Evolutionary conservation across 192 early-diverging fungal genomes (phyloP).

Genomic region (Coemansia biformis): DNA sequence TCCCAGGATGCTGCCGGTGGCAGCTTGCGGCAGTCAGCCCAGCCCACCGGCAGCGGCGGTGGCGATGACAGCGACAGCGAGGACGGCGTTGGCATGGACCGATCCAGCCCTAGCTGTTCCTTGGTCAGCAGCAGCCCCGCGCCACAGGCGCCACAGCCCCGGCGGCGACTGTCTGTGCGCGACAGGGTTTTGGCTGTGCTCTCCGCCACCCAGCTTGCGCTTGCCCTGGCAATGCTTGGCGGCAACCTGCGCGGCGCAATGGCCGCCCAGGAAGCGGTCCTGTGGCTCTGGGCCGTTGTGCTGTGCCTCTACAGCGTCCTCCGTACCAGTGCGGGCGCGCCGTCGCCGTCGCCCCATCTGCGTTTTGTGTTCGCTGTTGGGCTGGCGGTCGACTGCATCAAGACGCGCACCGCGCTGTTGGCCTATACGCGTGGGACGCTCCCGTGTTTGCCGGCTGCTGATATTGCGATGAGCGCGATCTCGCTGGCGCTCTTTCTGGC

Average conservation of each 20-base stretch:
- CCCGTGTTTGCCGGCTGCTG: slow-evolving; percentile 4
- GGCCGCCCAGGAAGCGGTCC: slow-evolving; percentile 8
- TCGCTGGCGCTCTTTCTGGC: slow-evolving; percentile 18
- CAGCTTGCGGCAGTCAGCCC: too few species aligned
- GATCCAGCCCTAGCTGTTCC: too few species aligned
- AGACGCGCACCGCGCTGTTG: slow-evolving; percentile 31
- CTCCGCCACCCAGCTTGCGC: slow-evolving; percentile 12
- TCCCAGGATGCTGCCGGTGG: too few species aligned
- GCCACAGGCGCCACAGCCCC: too few species aligned
- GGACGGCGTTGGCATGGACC: too few species aligned
- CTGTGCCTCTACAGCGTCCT: slow-evolving; percentile 32
- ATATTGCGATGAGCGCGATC: slow-evolving; percentile 18
- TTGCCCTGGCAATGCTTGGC: slow-evolving; percentile 8
- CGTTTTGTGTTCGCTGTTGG: slow-evolving; percentile 34
- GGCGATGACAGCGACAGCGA: neutral
- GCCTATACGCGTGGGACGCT: slow-evolving; percentile 19
- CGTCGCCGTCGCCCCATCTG: slow-evolving; percentile 46
- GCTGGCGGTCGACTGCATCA: slow-evolving; percentile 18
- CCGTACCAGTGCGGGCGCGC: slow-evolving; percentile 11
- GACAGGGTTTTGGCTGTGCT: slow-evolving; percentile 22
- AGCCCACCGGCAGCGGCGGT: too few species aligned
- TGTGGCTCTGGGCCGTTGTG: slow-evolving; percentile 37
- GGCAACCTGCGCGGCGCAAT: slow-evolving; percentile 1
- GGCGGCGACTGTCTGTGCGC: slow-evolving; percentile 18
- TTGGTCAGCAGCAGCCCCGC: too few species aligned